Base-by-base conservation (phyloP, 306 rosid species). In the Ormosia emarginata region DNA sequence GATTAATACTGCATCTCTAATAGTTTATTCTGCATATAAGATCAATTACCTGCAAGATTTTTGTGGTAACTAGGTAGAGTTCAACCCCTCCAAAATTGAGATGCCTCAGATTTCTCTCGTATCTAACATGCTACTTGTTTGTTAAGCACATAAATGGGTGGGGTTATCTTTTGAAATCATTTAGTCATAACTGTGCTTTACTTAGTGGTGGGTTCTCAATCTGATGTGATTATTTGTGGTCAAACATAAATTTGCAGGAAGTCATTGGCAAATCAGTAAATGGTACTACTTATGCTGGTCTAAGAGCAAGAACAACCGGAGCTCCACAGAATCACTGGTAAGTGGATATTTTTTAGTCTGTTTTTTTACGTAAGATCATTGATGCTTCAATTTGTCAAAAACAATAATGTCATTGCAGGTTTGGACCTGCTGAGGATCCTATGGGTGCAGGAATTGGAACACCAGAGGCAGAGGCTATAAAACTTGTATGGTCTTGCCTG, bases 361-460 rank as follows among this genome's bases (percentile, higher is more conserved):
- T 8, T 18, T n/a, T 67, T 76, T 10, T 18, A 24, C 4, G 10
- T 1, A 1, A 30, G 65, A 50, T 62, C 13, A 15, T 49, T 37
- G 62, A 69, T 77, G 56, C 39, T 82, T 78, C 61, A 55, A 34
- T 3, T 36, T 37, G 49, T 57, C 40, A n/a, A 71, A 75, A 88
- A 74, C 36, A n/a, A 89, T 65, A 69, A 58, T 81, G 71, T 9
- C 52, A 43, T 70, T 81, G 71, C 87, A 95, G 99, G 99, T 93
- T 95, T 85, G 98, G 99, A 77, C 99, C 98, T 1, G 90, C 97
- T 5, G 99, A 98, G n/a, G 99, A 95, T 57, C 92, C 98, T 0
- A 88, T 96, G 74, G 99, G 98, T 13, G 99, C 99, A 5, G 98
- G 99, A 76, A 95, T 95, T n/a, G 99, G 98, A 67, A 92, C 99